Conservation (phyloP, 1,139 yeast genomes). For the Blastobotrys arbuscula region DNA sequence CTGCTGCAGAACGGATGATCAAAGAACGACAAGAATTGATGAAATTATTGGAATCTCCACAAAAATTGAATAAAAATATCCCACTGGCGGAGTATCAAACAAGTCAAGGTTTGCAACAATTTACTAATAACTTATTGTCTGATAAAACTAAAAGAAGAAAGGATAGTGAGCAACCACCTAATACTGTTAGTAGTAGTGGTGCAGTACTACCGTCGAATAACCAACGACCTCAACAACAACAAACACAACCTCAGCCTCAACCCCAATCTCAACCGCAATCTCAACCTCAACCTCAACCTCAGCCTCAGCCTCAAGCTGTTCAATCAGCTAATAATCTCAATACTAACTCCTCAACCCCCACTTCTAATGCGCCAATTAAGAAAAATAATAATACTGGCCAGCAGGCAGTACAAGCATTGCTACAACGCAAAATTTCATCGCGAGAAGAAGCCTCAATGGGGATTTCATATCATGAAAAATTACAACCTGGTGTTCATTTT, state of each 20-base stretch:
- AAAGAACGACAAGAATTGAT: constrained; percentile 76
- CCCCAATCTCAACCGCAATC: neutral
- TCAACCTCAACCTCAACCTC: neutral
- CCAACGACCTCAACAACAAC: constrained; percentile 15
- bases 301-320: constrained; percentile 8
- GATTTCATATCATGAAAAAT: constrained; percentile 73
- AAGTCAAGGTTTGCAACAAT: constrained; percentile 83
- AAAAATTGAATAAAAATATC: constrained; percentile 66
- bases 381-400: constrained; percentile 25
- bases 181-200: neutral
- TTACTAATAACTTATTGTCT: constrained; percentile 72
- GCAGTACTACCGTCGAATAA: constrained; percentile 8
- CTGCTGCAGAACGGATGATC: constrained; percentile 86
- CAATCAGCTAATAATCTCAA: constrained; percentile 3
- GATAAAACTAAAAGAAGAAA: constrained; percentile 64
- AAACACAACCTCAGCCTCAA: neutral
- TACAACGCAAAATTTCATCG: constrained; percentile 55
- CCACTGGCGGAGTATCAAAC: constrained; percentile 61
- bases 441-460: constrained; percentile 88
- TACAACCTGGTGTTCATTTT: constrained; percentile 69
- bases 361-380: neutral
- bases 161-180: constrained; percentile 33
- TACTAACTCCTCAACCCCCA: neutral
- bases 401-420: constrained; percentile 36
- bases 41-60: constrained; percentile 82